Percentiles rank a stretch among this genome's conserved stretches.
Conservation (phyloP, 352 stramenopile genomes). For the Globisporangium paroecandrum region DNA sequence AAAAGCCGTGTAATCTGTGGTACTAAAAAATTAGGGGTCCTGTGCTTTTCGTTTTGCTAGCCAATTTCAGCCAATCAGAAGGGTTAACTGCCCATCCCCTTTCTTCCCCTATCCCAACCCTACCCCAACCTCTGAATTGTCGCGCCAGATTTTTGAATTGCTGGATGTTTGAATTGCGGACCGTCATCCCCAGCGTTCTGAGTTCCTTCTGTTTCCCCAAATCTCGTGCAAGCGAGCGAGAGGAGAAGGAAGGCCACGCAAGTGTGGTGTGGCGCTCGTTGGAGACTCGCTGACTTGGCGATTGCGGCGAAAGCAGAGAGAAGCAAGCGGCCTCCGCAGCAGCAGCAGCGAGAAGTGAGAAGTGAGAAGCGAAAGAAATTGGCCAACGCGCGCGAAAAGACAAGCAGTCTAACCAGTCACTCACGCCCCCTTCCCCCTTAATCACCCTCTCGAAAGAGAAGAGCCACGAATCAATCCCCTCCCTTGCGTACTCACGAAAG, state of each 20-base stretch:
- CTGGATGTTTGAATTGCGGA: neutral
- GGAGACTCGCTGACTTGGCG: slow-evolving; percentile 7
- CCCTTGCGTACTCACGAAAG: neutral
- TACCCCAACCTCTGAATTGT: neutral
- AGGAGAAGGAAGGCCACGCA: slow-evolving; percentile 1
- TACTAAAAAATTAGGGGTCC: too few species aligned
- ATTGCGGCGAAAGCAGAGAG: slow-evolving; percentile 5
- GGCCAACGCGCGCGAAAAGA: neutral
- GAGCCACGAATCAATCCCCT: neutral
- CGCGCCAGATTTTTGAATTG: neutral
- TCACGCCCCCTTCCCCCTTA: neutral
- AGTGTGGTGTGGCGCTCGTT: neutral
- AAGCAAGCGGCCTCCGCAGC: neutral
- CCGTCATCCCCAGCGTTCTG: neutral
- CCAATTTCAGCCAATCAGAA: too few species aligned
- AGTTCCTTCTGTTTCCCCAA: slow-evolving; percentile 4
- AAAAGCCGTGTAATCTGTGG: too few species aligned
- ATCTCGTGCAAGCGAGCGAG: neutral
- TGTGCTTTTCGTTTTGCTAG: too few species aligned
- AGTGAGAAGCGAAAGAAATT: neutral
- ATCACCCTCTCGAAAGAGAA: neutral
- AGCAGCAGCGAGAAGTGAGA: too few species aligned
- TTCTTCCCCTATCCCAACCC: neutral
- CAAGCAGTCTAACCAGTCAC: neutral
- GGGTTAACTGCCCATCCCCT: neutral